Percentiles rank a stretch among this genome's conserved stretches.
phyloP scores from a whole-genome alignment of 108 stramenopile species.

The Skeletonema menzelii region DNA sequence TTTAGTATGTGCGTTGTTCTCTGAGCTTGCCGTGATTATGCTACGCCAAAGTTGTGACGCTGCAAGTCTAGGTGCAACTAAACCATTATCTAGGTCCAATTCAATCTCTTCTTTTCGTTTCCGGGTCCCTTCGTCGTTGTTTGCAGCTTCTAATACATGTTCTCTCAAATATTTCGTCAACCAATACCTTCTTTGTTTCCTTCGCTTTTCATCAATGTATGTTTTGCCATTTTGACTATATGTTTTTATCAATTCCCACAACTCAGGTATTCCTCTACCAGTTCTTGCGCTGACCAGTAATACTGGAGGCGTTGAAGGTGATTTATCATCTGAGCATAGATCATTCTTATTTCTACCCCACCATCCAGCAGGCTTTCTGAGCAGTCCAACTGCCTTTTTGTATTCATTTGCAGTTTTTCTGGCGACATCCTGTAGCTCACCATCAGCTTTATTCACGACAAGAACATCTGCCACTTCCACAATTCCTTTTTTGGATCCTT shows the following conservation, averaged over 20 bases:
- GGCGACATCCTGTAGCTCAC: constrained; percentile 65
- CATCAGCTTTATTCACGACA: constrained; percentile 97
- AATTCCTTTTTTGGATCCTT: constrained; percentile 98
- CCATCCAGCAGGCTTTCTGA: constrained; percentile 46
- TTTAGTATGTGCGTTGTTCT: neutral
- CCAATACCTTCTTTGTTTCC: constrained; percentile 56
- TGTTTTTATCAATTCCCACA: constrained; percentile 56
- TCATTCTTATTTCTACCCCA: constrained; percentile 25
- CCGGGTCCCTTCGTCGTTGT: constrained; percentile 32
- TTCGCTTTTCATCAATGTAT: constrained; percentile 58
- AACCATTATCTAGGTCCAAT: constrained; percentile 44
- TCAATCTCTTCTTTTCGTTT: constrained; percentile 40
- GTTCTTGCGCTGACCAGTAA: constrained; percentile 68
- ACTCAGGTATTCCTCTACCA: constrained; percentile 52
- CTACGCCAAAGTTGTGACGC: constrained; percentile 48
- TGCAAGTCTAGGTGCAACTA: constrained; percentile 61
- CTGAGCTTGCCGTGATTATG: constrained; percentile 6
- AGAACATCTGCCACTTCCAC: constrained; percentile 95
- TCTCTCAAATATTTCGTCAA: constrained; percentile 64
- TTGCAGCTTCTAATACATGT: constrained; percentile 28
- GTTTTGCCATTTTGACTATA: constrained; percentile 40
- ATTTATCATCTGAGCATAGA: constrained; percentile 10
- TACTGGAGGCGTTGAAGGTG: constrained; percentile 53
- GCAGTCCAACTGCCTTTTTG: constrained; percentile 60
- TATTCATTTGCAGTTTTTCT: constrained; percentile 76